Conservation (phyloP, 1,284 basidiomycete genomes). For the Cutaneotrichosporon dermatis region DNA sequence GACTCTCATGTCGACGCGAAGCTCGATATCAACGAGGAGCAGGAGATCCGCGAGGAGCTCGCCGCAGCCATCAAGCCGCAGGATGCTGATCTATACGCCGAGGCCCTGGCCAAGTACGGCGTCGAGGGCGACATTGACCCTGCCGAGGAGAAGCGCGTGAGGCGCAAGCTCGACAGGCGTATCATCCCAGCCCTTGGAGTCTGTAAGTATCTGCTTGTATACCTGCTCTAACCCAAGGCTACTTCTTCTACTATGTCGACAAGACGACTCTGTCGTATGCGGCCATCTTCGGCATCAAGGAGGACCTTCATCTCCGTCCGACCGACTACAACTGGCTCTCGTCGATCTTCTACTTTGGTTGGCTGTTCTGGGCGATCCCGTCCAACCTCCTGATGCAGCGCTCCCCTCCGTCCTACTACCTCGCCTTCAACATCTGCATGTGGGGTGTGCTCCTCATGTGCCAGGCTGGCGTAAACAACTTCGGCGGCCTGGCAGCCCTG, state of each 20-base stretch:
- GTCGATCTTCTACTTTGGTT: conserved; percentile 53
- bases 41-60: neutral
- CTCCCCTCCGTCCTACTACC: conserved; percentile 51
- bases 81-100: conserved; percentile 38
- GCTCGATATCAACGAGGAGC: neutral
- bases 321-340: conserved; percentile 46
- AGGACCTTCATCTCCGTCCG: conserved; percentile 39
- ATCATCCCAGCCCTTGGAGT: conserved; percentile 40
- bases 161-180: conserved; percentile 35
- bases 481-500: conserved; percentile 49
- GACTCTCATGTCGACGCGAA: too few relatives aligned
- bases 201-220: conserved; percentile 9
- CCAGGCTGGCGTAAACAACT: conserved; percentile 51
- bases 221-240: conserved; percentile 5
- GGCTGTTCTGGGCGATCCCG: conserved; percentile 53
- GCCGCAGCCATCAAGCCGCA: conserved; percentile 2
- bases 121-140: conserved; percentile 38
- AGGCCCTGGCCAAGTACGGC: conserved; percentile 41
- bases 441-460: conserved; percentile 50
- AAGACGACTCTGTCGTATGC: conserved; percentile 46
- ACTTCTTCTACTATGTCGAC: conserved; percentile 45
- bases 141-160: conserved; percentile 37
- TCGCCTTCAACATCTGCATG: conserved; percentile 52
- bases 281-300: conserved; percentile 44
- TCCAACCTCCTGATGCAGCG: conserved; percentile 54